These are phyloP conservation scores for Solanum tacnaense DNA, from an alignment of 257 asterid genomes.

Conservation along the genomic window DNA sequence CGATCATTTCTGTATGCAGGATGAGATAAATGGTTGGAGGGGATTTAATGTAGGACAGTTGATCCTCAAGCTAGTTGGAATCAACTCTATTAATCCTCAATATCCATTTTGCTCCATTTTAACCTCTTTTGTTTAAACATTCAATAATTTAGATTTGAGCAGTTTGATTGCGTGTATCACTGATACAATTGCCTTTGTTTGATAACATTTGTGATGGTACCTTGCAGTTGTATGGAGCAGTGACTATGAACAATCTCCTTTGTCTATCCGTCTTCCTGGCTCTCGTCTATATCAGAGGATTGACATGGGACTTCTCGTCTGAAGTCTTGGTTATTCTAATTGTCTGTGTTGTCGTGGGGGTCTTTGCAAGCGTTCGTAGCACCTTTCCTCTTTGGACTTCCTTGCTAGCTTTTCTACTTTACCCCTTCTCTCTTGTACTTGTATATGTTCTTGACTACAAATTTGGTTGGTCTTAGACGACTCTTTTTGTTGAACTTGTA, in stretches of 20 bases:
- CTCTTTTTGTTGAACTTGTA: not conserved
- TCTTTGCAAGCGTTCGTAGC: slow-evolving; percentile 60
- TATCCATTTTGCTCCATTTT: not conserved
- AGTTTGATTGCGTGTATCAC: not conserved
- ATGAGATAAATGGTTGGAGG: not conserved
- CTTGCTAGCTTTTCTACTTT: slow-evolving; percentile 50
- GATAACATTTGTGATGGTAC: not conserved
- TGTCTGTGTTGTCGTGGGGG: slow-evolving; percentile 77
- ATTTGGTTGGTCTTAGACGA: slow-evolving; percentile 69
- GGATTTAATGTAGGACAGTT: not conserved
- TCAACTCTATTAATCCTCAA: not conserved
- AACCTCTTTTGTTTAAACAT: not conserved
- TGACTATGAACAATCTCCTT: slow-evolving; percentile 78
- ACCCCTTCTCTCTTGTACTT: slow-evolving; percentile 24
- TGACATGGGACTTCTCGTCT: slow-evolving; percentile 65
- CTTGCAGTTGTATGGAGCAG: slow-evolving; percentile 81
- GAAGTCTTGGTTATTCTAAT: slow-evolving; percentile 73
- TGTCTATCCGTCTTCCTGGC: slow-evolving; percentile 83
- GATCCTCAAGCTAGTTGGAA: not conserved
- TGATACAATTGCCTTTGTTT: not conserved
- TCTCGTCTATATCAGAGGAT: slow-evolving; percentile 67
- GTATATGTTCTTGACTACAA: slow-evolving; percentile 48
- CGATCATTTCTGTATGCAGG: not conserved
- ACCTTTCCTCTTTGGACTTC: slow-evolving; percentile 90
- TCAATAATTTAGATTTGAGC: not conserved